phyloP scores from a whole-genome alignment of 352 stramenopile species.

The Pythium vanterpoolii region DNA sequence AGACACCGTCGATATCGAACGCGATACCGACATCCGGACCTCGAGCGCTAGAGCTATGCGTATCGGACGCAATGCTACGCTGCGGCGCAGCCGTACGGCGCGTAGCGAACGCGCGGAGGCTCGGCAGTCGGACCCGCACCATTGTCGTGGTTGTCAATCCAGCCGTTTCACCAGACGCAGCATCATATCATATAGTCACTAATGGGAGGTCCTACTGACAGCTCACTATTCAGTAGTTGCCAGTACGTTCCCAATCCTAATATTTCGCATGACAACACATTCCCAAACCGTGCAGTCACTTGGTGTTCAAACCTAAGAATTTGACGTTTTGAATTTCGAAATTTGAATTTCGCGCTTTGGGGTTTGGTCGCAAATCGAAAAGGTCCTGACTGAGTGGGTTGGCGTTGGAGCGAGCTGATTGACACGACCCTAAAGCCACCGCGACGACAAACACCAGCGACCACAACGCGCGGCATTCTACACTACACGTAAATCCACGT shows the following conservation, averaged over 20 bases:
- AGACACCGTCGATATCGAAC: constrained; percentile 91
- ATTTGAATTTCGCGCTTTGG: constrained; percentile 30
- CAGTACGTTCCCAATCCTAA: constrained; percentile 1
- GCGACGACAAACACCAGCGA: background rate
- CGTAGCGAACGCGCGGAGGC: background rate
- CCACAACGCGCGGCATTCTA: background rate
- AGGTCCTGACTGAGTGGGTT: background rate
- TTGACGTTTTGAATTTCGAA: constrained; percentile 26
- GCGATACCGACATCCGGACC: constrained; percentile 67
- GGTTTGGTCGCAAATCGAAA: constrained; percentile 25
- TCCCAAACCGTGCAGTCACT: background rate
- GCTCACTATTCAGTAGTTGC: no score
- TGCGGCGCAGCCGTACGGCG: constrained; percentile 40
- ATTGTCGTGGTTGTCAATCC: background rate
- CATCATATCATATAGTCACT: no score
- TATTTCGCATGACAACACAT: background rate
- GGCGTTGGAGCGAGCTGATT: background rate
- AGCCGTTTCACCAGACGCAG: no score
- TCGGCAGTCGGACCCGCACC: background rate
- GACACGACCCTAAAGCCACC: background rate
- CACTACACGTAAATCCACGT: background rate
- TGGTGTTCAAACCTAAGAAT: constrained; percentile 16
- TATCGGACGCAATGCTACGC: background rate
- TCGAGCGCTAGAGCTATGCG: background rate
- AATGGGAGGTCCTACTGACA: no score